Percentiles rank a stretch among this genome's conserved stretches.
These are phyloP conservation scores for Alternaria sp. DNA, from an alignment of 2,329 filamentous ascomycete genomes.

Conservation along the genomic window DNA sequence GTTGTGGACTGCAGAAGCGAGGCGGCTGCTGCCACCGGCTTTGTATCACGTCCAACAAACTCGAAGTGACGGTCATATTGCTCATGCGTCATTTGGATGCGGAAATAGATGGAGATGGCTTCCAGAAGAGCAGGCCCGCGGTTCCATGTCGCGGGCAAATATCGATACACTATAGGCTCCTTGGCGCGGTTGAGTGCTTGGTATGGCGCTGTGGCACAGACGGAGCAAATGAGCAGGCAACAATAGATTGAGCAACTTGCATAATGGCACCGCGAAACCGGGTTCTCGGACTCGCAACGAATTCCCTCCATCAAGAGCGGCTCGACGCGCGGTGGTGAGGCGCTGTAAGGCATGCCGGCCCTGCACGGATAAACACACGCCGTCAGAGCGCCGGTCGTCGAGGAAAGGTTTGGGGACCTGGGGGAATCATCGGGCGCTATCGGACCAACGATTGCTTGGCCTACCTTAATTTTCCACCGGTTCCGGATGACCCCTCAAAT, in stretches of 20 bases:
- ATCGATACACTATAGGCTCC: slow-evolving; percentile 1
- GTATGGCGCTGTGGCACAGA: background rate
- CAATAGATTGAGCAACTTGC: background rate
- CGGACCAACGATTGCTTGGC: slow-evolving; percentile 38
- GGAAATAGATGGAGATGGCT: background rate
- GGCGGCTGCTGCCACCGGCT: background rate
- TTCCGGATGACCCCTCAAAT: slow-evolving; percentile 8
- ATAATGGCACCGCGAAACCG: background rate
- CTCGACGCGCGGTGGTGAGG: background rate
- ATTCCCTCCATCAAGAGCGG: background rate
- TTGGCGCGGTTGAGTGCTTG: background rate
- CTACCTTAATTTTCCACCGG: slow-evolving; percentile 36
- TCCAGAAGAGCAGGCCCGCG: background rate
- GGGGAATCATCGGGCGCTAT: slow-evolving; percentile 27
- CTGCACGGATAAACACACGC: slow-evolving; percentile 5
- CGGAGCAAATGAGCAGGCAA: background rate
- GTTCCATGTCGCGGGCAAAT: background rate
- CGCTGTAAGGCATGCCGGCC: background rate
- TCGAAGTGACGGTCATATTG: background rate
- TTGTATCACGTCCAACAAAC: background rate
- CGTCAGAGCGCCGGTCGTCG: slow-evolving; percentile 12
- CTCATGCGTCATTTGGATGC: background rate
- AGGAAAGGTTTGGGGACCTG: slow-evolving; percentile 17
- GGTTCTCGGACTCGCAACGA: background rate
- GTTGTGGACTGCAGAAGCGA: background rate